Conservation (phyloP, 2,329 filamentous ascomycete genomes). For the Ophiostoma perfectum region DNA sequence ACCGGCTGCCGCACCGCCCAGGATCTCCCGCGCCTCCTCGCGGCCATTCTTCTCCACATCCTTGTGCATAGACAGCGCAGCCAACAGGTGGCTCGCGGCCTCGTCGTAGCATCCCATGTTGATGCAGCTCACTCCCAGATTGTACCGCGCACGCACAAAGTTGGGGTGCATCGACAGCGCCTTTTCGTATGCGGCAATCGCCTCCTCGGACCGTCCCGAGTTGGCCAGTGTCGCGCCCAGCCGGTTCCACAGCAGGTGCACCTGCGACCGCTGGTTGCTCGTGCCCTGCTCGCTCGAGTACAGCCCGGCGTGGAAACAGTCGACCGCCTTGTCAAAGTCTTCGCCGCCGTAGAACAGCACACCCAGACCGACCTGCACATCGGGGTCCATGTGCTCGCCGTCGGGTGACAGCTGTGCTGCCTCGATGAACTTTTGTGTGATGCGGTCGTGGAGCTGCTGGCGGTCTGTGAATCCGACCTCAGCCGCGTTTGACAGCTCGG, state of each 20-base stretch:
- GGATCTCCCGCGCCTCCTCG: conserved; percentile 75
- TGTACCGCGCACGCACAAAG: conserved; percentile 95
- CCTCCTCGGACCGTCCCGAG: conserved; percentile 86
- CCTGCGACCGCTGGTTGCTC: conserved; percentile 76
- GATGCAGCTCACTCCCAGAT: conserved; percentile 92
- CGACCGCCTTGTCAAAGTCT: conserved; percentile 96
- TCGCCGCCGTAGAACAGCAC: conserved; percentile 97
- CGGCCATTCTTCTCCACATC: conserved; percentile 81
- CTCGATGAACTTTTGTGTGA: conserved; percentile 84
- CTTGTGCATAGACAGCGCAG: conserved; percentile 92
- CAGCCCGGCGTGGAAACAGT: conserved; percentile 92
- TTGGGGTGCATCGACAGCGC: conserved; percentile 86
- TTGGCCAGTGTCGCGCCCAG: conserved; percentile 95
- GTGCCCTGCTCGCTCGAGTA: conserved; percentile 77
- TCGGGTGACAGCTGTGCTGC: conserved; percentile 88
- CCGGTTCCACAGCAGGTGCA: conserved; percentile 95
- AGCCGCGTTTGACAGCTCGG: conserved; percentile 65
- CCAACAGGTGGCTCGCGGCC: conserved; percentile 86
- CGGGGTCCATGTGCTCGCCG: conserved; percentile 94
- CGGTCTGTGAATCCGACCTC: conserved; percentile 94
- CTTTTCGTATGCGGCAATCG: conserved; percentile 92
- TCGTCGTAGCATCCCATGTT: conserved; percentile 95
- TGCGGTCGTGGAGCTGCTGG: conserved; percentile 79
- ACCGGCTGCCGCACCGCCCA: conserved; percentile 52
- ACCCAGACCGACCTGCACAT: conserved; percentile 94